Evolutionary conservation across 805 yeast species (phyloP).

Genomic region (Saturnispora sanitii): DNA sequence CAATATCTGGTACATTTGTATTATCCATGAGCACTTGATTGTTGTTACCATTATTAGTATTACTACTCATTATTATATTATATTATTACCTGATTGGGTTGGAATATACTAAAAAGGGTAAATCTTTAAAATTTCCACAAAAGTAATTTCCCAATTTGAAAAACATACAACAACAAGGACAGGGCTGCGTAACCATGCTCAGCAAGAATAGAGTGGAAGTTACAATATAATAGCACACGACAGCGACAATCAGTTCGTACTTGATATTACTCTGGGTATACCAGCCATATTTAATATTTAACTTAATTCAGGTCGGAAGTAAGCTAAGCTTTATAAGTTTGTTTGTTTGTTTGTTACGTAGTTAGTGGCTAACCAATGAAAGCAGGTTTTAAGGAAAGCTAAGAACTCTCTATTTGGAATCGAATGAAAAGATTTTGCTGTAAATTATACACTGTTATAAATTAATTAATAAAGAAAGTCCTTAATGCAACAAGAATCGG

Average conservation of each 20-base stretch:
- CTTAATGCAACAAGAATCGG: no score
- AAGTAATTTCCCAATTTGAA: not conserved
- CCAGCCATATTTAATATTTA: no score
- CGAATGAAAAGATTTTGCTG: not conserved
- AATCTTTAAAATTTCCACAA: slow-evolving; percentile 22
- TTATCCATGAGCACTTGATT: slow-evolving; percentile 1
- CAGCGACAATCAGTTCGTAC: no score
- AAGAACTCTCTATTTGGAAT: not conserved
- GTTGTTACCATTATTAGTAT: slow-evolving; percentile 1
- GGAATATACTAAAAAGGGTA: slow-evolving; percentile 12
- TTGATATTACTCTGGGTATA: no score
- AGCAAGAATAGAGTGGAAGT: not conserved
- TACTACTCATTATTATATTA: not conserved
- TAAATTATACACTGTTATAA: not conserved
- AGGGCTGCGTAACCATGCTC: slow-evolving; percentile 7
- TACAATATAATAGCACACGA: no score
- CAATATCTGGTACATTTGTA: slow-evolving; percentile 19
- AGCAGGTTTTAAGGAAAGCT: no score
- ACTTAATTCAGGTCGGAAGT: no score
- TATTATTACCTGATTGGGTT: not conserved
- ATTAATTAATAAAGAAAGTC: no score
- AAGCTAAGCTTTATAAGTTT: no score
- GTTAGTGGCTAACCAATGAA: no score
- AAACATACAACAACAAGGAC: not conserved
- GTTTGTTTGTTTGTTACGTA: no score